Evolutionary conservation across 352 stramenopile species (phyloP).

Genomic region (Blastocystis sp.): DNA sequence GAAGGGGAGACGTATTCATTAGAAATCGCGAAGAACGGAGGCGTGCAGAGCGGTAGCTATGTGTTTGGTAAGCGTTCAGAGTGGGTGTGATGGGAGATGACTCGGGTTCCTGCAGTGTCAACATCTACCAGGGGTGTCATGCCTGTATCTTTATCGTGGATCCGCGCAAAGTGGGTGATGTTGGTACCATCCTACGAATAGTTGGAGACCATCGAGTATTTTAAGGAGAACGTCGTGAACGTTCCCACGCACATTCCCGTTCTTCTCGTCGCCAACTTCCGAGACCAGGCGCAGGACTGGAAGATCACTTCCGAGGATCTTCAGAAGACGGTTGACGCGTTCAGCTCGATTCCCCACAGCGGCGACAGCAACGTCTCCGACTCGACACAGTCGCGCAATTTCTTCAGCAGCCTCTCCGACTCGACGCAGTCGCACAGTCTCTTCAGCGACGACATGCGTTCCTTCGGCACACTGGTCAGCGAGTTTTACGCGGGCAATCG

Average conservation of each 20-base stretch:
- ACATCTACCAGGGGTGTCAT: constrained; percentile 38
- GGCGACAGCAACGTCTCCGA: background rate
- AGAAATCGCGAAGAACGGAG: constrained; percentile 46
- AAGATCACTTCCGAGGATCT: constrained; percentile 24
- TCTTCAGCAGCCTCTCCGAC: background rate
- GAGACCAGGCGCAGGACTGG: background rate
- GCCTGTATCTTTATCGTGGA: constrained; percentile 45
- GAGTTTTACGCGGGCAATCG: background rate
- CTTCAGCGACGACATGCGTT: background rate
- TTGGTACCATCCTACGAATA: background rate
- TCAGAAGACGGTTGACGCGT: background rate
- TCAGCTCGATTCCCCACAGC: background rate
- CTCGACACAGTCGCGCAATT: background rate
- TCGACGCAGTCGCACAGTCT: background rate
- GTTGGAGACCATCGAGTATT: constrained; percentile 45
- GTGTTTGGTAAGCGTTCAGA: background rate
- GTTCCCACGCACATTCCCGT: constrained; percentile 35
- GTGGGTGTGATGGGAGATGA: background rate
- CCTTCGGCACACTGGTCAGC: background rate
- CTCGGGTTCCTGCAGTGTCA: background rate
- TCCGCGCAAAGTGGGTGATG: background rate
- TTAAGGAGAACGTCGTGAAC: constrained; percentile 11
- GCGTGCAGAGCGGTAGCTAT: constrained; percentile 40
- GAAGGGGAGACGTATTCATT: background rate
- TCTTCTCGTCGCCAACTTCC: constrained; percentile 45